Conservation (phyloP, 1,284 basidiomycete species). For the Moesziomyces aphidis region DNA sequence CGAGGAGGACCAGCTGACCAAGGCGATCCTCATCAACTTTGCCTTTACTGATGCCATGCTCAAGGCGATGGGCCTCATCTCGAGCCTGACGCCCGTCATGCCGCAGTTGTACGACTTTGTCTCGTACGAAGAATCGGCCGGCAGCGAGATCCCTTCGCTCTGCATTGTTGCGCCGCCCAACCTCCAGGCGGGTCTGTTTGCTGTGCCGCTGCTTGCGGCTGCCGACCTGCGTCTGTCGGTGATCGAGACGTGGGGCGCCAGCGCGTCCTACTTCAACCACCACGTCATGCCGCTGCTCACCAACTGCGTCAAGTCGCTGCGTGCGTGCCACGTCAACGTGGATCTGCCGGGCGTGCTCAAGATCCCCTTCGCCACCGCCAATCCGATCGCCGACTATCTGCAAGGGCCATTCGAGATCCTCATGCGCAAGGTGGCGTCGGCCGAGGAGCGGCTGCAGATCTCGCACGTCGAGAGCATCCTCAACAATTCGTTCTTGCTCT, state of each 20-base stretch:
- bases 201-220: constrained; percentile 35
- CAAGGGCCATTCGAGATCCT: constrained; percentile 45
- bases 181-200: constrained; percentile 39
- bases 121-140: constrained; percentile 27
- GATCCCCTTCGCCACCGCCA: constrained; percentile 35
- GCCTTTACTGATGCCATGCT: constrained; percentile 39
- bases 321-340: constrained; percentile 36
- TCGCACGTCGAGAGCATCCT: constrained; percentile 40
- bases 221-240: constrained; percentile 39
- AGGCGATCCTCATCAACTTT: constrained; percentile 42
- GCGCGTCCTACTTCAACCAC: constrained; percentile 42
- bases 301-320: constrained; percentile 44
- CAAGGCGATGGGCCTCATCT: constrained; percentile 33
- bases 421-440: constrained; percentile 35
- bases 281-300: constrained; percentile 36
- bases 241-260: constrained; percentile 42
- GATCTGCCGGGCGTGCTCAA: constrained; percentile 35
- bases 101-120: constrained; percentile 45
- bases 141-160: constrained; percentile 39
- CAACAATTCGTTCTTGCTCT: constrained; percentile 20
- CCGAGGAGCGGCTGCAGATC: constrained; percentile 37
- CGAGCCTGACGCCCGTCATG: constrained; percentile 37
- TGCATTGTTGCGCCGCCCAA: constrained; percentile 39
- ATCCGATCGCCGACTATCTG: constrained; percentile 33
- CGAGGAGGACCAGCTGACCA: constrained; percentile 34